A percentile compares a stretch with the other conserved stretches of the same genome.
These are phyloP conservation scores for Saccharomycopsis hybrid DNA, from an alignment of 1,139 yeast species.

Conservation along the genomic window DNA sequence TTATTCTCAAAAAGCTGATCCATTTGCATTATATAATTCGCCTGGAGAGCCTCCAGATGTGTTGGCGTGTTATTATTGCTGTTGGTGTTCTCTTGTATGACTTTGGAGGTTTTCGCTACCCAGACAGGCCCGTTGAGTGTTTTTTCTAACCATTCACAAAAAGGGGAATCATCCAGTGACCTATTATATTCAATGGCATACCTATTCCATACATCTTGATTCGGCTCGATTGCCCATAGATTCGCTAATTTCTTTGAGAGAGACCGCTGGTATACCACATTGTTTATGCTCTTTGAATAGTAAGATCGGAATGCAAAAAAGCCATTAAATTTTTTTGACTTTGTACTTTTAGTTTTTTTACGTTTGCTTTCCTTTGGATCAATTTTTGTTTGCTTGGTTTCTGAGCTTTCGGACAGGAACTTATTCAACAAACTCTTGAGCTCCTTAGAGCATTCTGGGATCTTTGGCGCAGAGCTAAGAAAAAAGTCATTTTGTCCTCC, in stretches of 20 bases:
- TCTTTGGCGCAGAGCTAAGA: background rate
- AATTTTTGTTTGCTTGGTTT: background rate
- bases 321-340: constrained; percentile 4
- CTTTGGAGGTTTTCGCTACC: no score
- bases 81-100: no score
- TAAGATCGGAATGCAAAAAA: constrained; percentile 36
- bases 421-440: background rate
- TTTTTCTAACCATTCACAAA: constrained; percentile 27
- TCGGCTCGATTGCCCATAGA: constrained; percentile 30
- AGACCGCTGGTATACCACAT: constrained; percentile 22
- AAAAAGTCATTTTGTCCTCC: background rate
- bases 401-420: background rate
- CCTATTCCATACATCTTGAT: constrained; percentile 30
- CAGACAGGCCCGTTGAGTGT: background rate
- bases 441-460: constrained; percentile 2
- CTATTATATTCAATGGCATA: constrained; percentile 32
- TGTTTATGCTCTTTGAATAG: constrained; percentile 29
- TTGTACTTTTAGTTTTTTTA: background rate
- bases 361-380: background rate
- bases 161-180: background rate
- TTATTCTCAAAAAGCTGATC: no score
- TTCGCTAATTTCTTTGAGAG: constrained; percentile 28
- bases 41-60: no score
- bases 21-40: no score
- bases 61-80: no score